A percentile compares a stretch with the other conserved stretches of the same genome.
These are phyloP conservation scores for Podaxis pistillaris DNA, from an alignment of 768 basidiomycete genomes.

Conservation along the genomic window DNA sequence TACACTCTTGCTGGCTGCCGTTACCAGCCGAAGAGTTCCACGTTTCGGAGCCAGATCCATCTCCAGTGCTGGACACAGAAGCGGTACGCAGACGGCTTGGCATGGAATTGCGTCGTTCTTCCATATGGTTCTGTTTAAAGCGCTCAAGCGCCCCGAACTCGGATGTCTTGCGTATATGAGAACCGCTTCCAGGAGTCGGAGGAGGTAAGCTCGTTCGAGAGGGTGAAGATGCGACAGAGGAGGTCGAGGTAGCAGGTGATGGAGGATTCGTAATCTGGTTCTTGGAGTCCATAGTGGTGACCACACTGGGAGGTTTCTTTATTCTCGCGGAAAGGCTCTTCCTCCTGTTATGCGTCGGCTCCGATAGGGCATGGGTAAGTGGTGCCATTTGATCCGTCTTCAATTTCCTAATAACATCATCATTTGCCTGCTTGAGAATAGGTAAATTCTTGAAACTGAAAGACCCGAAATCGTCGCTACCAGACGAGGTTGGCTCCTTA, in stretches of 20 bases:
- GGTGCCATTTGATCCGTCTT: conserved; percentile 88
- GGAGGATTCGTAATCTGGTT: conserved; percentile 72
- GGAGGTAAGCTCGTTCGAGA: conserved; percentile 74
- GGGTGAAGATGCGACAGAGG: conserved; percentile 87
- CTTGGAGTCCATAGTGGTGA: conserved; percentile 68
- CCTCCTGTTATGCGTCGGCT: conserved; percentile 64
- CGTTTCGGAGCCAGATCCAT: conserved; percentile 74
- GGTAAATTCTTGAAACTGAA: conserved; percentile 99
- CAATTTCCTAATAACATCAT: conserved; percentile 95
- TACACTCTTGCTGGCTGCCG: conserved; percentile 53
- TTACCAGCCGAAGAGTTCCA: conserved; percentile 62
- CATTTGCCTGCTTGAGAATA: conserved; percentile 95
- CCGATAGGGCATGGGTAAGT: conserved; percentile 68
- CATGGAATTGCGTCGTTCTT: conserved; percentile 80
- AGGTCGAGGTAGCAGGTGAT: conserved; percentile 89
- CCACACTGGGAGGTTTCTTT: conserved; percentile 79
- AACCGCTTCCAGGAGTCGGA: conserved; percentile 61
- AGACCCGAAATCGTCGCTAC: conserved; percentile 90
- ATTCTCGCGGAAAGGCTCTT: conserved; percentile 80
- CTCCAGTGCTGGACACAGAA: conserved; percentile 79
- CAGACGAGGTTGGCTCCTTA: conserved; percentile 44
- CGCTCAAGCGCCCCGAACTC: conserved; percentile 87
- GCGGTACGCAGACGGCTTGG: conserved; percentile 86
- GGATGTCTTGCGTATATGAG: conserved; percentile 82
- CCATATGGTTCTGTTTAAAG: conserved; percentile 81